Percentiles rank a stretch among this genome's conserved stretches.
Evolutionary conservation across 2,329 filamentous ascomycete genomes (phyloP).

Genomic region (Aspergillus costaricaensis): DNA sequence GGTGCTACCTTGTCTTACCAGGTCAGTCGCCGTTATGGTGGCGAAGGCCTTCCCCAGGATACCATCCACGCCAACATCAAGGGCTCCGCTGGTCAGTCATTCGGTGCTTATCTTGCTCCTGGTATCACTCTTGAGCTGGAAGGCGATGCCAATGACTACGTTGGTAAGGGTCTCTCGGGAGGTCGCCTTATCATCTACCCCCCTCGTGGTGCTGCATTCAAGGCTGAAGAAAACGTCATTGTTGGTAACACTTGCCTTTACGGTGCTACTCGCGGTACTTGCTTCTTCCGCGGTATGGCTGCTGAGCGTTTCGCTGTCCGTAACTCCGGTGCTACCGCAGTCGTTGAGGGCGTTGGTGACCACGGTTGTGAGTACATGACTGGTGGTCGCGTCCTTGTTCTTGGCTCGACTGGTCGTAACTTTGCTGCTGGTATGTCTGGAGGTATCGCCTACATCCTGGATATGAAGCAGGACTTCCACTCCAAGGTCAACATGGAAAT

Average conservation of each 20-base stretch:
- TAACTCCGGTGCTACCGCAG: slow-evolving; percentile 93
- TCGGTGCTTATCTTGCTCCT: slow-evolving; percentile 89
- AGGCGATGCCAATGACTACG: slow-evolving; percentile 94
- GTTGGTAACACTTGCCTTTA: slow-evolving; percentile 95
- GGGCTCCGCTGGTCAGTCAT: slow-evolving; percentile 94
- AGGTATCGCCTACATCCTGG: slow-evolving; percentile 92
- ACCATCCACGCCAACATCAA: slow-evolving; percentile 96
- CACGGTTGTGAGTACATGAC: slow-evolving; percentile 99
- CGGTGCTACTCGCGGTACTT: slow-evolving; percentile 84
- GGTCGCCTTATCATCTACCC: slow-evolving; percentile 93
- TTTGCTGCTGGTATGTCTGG: slow-evolving; percentile 99
- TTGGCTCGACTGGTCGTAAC: slow-evolving; percentile 90
- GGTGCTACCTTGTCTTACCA: slow-evolving; percentile 95
- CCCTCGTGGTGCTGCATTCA: slow-evolving; percentile 85
- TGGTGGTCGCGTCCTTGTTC: slow-evolving; percentile 82
- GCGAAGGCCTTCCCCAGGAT: slow-evolving; percentile 84
- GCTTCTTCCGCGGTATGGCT: slow-evolving; percentile 95
- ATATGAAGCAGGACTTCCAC: slow-evolving; percentile 85
- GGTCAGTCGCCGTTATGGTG: slow-evolving; percentile 88
- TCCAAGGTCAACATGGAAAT: slow-evolving; percentile 96
- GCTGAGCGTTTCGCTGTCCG: slow-evolving; percentile 95
- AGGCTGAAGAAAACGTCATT: slow-evolving; percentile 92
- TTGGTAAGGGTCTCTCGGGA: slow-evolving; percentile 92
- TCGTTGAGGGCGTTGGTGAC: slow-evolving; percentile 94
- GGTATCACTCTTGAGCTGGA: slow-evolving; percentile 94